Conservation (phyloP, 1,139 yeast species). For the Nakaseomyces delphensis region DNA sequence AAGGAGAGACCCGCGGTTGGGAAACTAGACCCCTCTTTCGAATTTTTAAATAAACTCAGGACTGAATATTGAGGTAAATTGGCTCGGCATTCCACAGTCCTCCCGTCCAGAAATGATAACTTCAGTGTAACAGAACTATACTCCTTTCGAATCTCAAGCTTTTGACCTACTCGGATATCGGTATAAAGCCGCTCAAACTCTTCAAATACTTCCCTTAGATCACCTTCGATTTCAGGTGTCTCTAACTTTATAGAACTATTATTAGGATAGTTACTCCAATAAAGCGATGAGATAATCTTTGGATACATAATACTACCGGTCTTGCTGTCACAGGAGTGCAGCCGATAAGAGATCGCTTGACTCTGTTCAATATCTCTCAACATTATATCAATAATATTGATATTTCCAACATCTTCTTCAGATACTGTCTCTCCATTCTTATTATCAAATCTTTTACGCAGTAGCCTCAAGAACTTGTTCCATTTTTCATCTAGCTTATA, state of each 20-base stretch:
- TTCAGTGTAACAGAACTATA: conserved; percentile 57
- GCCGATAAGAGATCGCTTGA: conserved; percentile 32
- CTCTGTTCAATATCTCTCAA: conserved; percentile 62
- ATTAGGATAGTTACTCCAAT: conserved; percentile 21
- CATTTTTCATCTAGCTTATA: conserved; percentile 34
- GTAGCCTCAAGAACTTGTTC: conserved; percentile 18
- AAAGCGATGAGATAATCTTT: conserved; percentile 24
- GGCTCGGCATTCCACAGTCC: conserved; percentile 40
- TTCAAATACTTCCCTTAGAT: conserved; percentile 30
- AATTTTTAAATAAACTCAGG: conserved; percentile 43
- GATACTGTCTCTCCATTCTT: neutral
- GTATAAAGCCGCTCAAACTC: conserved; percentile 39
- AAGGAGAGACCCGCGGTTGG: conserved; percentile 20
- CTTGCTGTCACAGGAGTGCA: conserved; percentile 19
- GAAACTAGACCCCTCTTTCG: conserved; percentile 19
- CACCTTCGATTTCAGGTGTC: conserved; percentile 13
- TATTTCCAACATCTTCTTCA: conserved; percentile 33
- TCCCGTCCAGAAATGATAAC: conserved; percentile 42
- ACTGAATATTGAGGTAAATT: conserved; percentile 66
- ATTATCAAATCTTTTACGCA: conserved; percentile 15
- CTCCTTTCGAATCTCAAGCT: conserved; percentile 48
- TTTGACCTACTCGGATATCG: conserved; percentile 46
- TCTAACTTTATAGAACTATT: conserved; percentile 5
- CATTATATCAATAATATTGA: conserved; percentile 77
- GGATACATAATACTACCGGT: conserved; percentile 18